phyloP scores from a whole-genome alignment of 179 eudicot species.

The Pouteria campechiana region DNA sequence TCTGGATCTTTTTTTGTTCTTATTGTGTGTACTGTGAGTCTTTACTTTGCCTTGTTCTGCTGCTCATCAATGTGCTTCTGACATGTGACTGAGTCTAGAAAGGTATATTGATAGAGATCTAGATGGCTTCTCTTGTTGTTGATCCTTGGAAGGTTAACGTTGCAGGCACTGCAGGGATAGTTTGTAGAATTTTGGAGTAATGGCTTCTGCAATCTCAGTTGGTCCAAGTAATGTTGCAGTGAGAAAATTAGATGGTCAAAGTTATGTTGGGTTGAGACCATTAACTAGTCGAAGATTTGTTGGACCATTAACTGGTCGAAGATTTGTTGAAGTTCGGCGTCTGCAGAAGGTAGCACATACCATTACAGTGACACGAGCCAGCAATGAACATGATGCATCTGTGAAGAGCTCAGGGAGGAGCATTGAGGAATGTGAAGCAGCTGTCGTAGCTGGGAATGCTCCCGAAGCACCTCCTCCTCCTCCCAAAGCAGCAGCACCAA shows the following conservation, averaged over 20 bases:
- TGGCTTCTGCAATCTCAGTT: slow-evolving; percentile 25
- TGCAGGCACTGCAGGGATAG: too few relatives aligned
- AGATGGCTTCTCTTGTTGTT: too few relatives aligned
- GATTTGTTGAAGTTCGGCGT: slow-evolving; percentile 6
- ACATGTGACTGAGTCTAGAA: too few relatives aligned
- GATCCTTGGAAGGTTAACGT: too few relatives aligned
- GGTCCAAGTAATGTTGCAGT: slow-evolving; percentile 22
- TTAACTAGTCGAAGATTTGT: slow-evolving; percentile 1
- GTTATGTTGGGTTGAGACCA: slow-evolving; percentile 10
- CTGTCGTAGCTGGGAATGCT: slow-evolving; percentile 71
- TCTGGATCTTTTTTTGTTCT: too few relatives aligned
- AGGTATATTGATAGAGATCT: too few relatives aligned
- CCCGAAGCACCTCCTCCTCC: slow-evolving; percentile 79
- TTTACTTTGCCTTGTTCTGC: too few relatives aligned
- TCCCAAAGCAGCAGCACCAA: slow-evolving; percentile 45
- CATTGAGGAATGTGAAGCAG: slow-evolving; percentile 84
- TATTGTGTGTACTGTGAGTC: too few relatives aligned
- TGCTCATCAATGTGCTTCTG: too few relatives aligned
- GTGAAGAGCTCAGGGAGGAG: slow-evolving; percentile 28
- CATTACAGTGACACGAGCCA: slow-evolving; percentile 29
- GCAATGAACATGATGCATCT: slow-evolving; percentile 21
- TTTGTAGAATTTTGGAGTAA: slow-evolving; percentile 1
- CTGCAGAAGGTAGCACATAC: slow-evolving; percentile 2
- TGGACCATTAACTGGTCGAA: slow-evolving; percentile 3
- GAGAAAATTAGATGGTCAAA: slow-evolving; percentile 18